phyloP scores from a whole-genome alignment of 495 filamentous ascomycete genomes.

The Aspergillus nanangensis region DNA sequence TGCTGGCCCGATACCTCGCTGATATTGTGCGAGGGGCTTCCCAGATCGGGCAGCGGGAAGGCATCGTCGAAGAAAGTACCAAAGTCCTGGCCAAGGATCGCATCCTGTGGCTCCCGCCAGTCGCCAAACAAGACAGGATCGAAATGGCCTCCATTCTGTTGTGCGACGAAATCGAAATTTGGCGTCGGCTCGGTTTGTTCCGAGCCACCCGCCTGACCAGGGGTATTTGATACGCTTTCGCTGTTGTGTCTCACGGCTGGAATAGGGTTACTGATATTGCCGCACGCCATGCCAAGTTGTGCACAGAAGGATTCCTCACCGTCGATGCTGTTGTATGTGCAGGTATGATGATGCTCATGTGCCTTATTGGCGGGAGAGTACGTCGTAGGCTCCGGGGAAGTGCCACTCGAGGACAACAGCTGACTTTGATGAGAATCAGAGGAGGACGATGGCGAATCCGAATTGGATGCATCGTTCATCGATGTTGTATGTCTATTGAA shows the following conservation, averaged over 20 bases:
- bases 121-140: constrained; percentile 90
- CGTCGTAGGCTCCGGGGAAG: constrained; percentile 64
- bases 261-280: constrained; percentile 64
- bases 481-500: constrained; percentile 23
- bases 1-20: constrained; percentile 42
- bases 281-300: constrained; percentile 67
- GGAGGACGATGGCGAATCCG: constrained; percentile 52
- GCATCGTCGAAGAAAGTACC: constrained; percentile 85
- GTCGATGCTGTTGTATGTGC: constrained; percentile 34
- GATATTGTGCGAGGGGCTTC: constrained; percentile 65
- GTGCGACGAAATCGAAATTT: constrained; percentile 70
- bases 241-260: constrained; percentile 40
- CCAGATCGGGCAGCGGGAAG: constrained; percentile 71
- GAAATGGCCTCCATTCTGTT: constrained; percentile 84
- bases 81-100: constrained; percentile 62
- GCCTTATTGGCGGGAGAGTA: constrained; percentile 57
- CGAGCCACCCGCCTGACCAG: constrained; percentile 12
- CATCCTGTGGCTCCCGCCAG: constrained; percentile 87
- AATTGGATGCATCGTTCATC: constrained; percentile 39
- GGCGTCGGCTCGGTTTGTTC: constrained; percentile 30
- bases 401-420: constrained; percentile 76
- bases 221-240: constrained; percentile 26
- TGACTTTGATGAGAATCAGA: constrained; percentile 57
- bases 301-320: constrained; percentile 64
- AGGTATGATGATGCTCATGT: constrained; percentile 35